A percentile compares a stretch with the other conserved stretches of the same genome.
These are phyloP conservation scores for Pterocarpus santalinus DNA, from an alignment of 306 rosid genomes.

Conservation along the genomic window DNA sequence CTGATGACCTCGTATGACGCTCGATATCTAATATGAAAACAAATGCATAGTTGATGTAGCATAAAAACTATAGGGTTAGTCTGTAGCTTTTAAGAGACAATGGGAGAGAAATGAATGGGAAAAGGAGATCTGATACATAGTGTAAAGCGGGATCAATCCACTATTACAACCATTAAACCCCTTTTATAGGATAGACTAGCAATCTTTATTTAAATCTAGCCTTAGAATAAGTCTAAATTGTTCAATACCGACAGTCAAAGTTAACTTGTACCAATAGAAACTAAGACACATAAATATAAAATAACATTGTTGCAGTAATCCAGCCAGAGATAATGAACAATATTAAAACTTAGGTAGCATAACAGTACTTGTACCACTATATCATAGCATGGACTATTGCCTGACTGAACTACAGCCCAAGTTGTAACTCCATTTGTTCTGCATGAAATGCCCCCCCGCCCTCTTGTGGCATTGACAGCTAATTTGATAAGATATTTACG, in stretches of 20 bases:
- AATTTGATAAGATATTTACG: background rate
- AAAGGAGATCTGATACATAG: background rate
- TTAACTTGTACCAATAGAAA: background rate
- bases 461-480: background rate
- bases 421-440: background rate
- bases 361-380: background rate
- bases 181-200: background rate
- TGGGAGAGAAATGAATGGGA: background rate
- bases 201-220: background rate
- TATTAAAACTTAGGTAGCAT: background rate
- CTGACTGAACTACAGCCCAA: background rate
- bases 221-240: background rate
- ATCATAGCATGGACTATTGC: background rate
- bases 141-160: background rate
- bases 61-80: background rate
- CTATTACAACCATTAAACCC: background rate
- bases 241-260: constrained; percentile 7
- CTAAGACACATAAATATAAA: background rate
- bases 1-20: background rate
- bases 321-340: background rate
- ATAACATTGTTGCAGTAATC: background rate
- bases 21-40: background rate
- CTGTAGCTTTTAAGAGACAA: background rate
- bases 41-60: constrained; percentile 11
- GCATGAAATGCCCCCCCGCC: constrained; percentile 10